These are phyloP conservation scores for Yarrowia bubula DNA, from an alignment of 805 yeast genomes.

Conservation along the genomic window DNA sequence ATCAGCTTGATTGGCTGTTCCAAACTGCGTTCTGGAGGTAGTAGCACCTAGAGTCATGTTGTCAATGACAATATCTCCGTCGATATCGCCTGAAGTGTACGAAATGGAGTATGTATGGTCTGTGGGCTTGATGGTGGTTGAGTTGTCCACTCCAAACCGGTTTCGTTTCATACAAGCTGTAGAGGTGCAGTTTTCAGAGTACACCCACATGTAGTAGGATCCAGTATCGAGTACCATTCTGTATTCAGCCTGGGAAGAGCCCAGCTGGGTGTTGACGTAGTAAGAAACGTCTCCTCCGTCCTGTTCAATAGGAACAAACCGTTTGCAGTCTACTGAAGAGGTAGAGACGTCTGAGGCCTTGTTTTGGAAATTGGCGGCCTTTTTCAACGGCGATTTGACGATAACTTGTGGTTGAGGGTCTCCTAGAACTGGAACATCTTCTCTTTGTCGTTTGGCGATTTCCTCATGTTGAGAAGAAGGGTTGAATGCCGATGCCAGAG, in stretches of 20 bases:
- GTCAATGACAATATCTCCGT: conserved; percentile 49
- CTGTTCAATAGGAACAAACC: conserved; percentile 29
- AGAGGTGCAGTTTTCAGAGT: conserved; percentile 50
- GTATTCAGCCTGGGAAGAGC: conserved; percentile 39
- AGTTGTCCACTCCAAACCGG: conserved; percentile 26
- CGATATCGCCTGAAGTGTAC: conserved; percentile 54
- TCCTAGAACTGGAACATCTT: not conserved
- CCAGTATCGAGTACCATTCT: conserved; percentile 64
- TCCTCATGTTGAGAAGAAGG: not conserved
- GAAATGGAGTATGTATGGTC: conserved; percentile 46
- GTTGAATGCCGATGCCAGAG: not conserved
- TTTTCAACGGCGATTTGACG: not conserved
- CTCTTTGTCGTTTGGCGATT: not conserved
- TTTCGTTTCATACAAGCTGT: conserved; percentile 44
- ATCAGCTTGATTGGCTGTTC: conserved; percentile 55
- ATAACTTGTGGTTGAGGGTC: not conserved
- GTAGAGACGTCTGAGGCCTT: not conserved
- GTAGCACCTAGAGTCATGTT: conserved; percentile 43
- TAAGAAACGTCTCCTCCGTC: conserved; percentile 37
- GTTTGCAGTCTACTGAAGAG: not conserved
- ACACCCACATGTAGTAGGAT: conserved; percentile 63
- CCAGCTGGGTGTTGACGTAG: conserved; percentile 34
- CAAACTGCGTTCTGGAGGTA: conserved; percentile 46
- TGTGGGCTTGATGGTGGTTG: conserved; percentile 28
- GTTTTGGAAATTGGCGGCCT: not conserved